A percentile compares a stretch with the other conserved stretches of the same genome.
phyloP scores from a whole-genome alignment of 495 filamentous ascomycete genomes.

The Aspergillus incahuasiensis region DNA sequence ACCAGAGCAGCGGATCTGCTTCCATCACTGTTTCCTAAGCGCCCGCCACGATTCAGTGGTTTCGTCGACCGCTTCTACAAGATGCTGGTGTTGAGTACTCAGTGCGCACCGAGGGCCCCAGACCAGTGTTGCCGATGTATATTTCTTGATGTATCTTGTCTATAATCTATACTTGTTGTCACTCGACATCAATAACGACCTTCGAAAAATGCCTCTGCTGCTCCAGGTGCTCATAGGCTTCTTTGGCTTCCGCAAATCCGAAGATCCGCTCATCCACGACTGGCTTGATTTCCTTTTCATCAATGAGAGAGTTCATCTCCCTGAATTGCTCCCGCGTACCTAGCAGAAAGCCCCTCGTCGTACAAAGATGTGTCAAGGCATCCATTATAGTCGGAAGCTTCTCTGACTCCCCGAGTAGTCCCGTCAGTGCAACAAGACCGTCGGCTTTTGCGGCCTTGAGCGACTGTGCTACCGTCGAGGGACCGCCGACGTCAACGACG shows the following conservation, averaged over 20 bases:
- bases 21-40: constrained; percentile 41
- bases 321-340: constrained; percentile 49
- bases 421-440: constrained; percentile 56
- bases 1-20: constrained; percentile 49
- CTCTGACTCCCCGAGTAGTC: constrained; percentile 31
- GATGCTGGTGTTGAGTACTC: background rate
- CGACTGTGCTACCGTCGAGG: constrained; percentile 49
- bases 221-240: constrained; percentile 46
- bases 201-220: constrained; percentile 68
- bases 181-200: constrained; percentile 54
- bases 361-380: constrained; percentile 34
- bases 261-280: constrained; percentile 55
- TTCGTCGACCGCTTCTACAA: background rate
- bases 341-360: constrained; percentile 35
- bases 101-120: background rate
- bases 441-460: constrained; percentile 55
- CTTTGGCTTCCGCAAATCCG: constrained; percentile 42
- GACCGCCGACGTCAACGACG: constrained; percentile 60
- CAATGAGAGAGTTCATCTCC: constrained; percentile 53
- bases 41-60: background rate
- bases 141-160: background rate
- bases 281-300: constrained; percentile 52
- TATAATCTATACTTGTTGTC: background rate
- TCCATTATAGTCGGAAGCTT: constrained; percentile 29
- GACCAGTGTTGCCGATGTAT: background rate